These are phyloP conservation scores for Trichoderma polysporum DNA, from an alignment of 2,329 filamentous ascomycete species.

Conservation along the genomic window DNA sequence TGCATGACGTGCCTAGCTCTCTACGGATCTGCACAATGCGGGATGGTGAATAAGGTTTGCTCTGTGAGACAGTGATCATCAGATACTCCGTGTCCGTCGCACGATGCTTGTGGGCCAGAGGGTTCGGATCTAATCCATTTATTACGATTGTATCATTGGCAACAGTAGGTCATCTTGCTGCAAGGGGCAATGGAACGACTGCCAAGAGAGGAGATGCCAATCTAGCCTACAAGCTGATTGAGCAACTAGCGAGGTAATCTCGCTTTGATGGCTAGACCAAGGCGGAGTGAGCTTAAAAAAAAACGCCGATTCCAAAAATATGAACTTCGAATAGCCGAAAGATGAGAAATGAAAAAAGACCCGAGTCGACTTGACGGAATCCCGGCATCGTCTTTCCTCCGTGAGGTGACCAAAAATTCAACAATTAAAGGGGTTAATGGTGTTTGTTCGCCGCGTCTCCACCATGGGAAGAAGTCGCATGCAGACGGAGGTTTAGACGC, in stretches of 20 bases:
- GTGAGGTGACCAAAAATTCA: neutral
- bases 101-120: constrained; percentile 15
- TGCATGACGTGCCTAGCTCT: neutral
- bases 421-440: constrained; percentile 17
- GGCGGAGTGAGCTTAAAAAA: neutral
- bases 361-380: neutral
- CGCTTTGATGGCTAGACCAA: neutral
- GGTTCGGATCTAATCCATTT: neutral
- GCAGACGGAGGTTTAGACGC: neutral
- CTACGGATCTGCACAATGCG: neutral
- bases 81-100: constrained; percentile 11
- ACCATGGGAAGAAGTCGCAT: constrained; percentile 7
- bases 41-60: constrained; percentile 4
- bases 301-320: neutral
- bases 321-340: neutral
- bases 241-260: neutral
- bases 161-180: neutral
- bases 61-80: constrained; percentile 11
- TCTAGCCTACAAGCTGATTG: neutral
- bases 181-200: neutral
- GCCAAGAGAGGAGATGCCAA: constrained; percentile 8
- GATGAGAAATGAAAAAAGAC: neutral
- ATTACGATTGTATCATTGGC: neutral
- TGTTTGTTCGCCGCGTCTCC: constrained; percentile 17
- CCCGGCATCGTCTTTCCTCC: neutral